phyloP scores from a whole-genome alignment of 1,284 basidiomycete genomes.

The Coniferiporia weirii region DNA sequence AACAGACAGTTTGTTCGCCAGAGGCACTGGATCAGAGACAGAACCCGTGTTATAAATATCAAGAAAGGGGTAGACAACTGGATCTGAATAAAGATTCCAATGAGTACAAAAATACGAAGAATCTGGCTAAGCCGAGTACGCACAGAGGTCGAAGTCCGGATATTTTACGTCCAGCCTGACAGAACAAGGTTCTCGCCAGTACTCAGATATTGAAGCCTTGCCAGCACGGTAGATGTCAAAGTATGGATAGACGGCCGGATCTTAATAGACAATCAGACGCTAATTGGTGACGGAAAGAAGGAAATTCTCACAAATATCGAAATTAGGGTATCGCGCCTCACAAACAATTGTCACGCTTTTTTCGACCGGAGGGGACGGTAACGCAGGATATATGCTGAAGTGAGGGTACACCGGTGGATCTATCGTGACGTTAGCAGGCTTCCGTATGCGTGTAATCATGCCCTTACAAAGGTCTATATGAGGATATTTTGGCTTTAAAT shows the following conservation, averaged over 20 bases:
- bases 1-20: neutral
- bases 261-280: slow-evolving; percentile 8
- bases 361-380: neutral
- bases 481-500: slow-evolving; percentile 7
- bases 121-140: slow-evolving; percentile 8
- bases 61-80: slow-evolving; percentile 24
- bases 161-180: slow-evolving; percentile 23
- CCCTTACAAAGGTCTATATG: slow-evolving; percentile 21
- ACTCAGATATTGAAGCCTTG: neutral
- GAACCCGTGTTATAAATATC: slow-evolving; percentile 14
- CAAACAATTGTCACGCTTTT: neutral
- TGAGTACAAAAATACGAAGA: neutral
- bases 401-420: slow-evolving; percentile 24
- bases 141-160: slow-evolving; percentile 32
- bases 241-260: slow-evolving; percentile 25
- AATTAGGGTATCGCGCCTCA: slow-evolving; percentile 12
- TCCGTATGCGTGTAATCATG: neutral
- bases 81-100: slow-evolving; percentile 29
- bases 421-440: neutral
- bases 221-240: slow-evolving; percentile 16
- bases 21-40: neutral
- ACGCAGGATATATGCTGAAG: slow-evolving; percentile 26
- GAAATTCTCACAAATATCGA: slow-evolving; percentile 11
- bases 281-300: neutral
- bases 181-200: neutral